These are phyloP conservation scores for Taiozyma sp. DNA, from an alignment of 1,139 yeast species.

Conservation along the genomic window DNA sequence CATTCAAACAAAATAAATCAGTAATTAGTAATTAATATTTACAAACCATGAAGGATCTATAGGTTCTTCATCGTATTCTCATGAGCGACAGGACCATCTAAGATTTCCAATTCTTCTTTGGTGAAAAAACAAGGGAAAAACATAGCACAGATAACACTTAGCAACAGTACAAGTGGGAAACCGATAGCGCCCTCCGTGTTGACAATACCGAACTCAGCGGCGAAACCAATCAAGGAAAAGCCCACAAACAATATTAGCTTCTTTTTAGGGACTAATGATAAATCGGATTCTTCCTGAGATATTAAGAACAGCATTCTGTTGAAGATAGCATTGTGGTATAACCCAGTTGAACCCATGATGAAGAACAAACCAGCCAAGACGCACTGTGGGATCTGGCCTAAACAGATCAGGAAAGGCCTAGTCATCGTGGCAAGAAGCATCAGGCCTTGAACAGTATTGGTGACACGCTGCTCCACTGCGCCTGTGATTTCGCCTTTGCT, in stretches of 20 bases:
- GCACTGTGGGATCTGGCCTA: conserved; percentile 90
- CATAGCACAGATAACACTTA: conserved; percentile 56
- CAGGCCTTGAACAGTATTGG: conserved; percentile 80
- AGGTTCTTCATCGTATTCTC: conserved; percentile 32
- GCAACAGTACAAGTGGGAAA: conserved; percentile 79
- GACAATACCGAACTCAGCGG: conserved; percentile 79
- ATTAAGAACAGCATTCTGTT: conserved; percentile 57
- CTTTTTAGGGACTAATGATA: conserved; percentile 28
- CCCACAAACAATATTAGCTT: conserved; percentile 54
- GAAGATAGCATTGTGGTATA: conserved; percentile 61
- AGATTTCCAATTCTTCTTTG: conserved; percentile 45
- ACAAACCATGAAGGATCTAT: conserved; percentile 1
- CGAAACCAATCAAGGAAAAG: conserved; percentile 62
- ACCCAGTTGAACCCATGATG: conserved; percentile 84
- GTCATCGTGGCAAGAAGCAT: conserved; percentile 85
- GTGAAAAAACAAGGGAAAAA: conserved; percentile 62
- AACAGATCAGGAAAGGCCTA: conserved; percentile 73
- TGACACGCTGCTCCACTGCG: conserved; percentile 86
- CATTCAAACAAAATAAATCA: not conserved
- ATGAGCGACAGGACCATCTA: conserved; percentile 50
- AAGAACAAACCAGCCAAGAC: conserved; percentile 89
- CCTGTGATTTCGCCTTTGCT: conserved; percentile 34
- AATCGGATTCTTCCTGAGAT: conserved; percentile 46
- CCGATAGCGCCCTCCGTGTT: conserved; percentile 91
- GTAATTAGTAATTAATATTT: not conserved